A percentile compares a stretch with the other conserved stretches of the same genome.
Conservation (phyloP, 768 basidiomycete species). For the Pulveroboletus sp. region DNA sequence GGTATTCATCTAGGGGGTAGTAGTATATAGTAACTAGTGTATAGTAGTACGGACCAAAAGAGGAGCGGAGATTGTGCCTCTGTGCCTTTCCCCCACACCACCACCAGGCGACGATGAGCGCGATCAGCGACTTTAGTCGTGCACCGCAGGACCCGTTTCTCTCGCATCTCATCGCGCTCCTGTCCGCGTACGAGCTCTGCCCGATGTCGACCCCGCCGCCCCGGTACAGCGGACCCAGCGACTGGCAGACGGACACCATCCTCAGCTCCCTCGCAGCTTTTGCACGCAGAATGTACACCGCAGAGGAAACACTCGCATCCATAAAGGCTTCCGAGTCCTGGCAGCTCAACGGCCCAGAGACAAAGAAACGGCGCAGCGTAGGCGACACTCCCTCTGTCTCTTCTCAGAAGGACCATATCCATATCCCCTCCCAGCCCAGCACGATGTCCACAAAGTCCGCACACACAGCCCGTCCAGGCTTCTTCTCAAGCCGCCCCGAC, state of each 20-base stretch:
- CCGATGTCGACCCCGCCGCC: constrained; percentile 49
- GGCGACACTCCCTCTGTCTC: constrained; percentile 27
- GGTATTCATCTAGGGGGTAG: constrained; percentile 66
- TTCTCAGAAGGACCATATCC: constrained; percentile 26
- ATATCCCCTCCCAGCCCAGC: constrained; percentile 26
- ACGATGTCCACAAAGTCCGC: constrained; percentile 15
- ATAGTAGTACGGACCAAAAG: background rate
- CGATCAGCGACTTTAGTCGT: constrained; percentile 23
- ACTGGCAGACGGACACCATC: constrained; percentile 59
- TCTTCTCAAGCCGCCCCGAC: constrained; percentile 27
- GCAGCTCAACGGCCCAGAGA: constrained; percentile 36
- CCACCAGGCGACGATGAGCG: constrained; percentile 32
- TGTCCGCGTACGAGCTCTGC: constrained; percentile 58
- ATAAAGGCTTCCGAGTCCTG: constrained; percentile 38
- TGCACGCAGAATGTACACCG: constrained; percentile 51
- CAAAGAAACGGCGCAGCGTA: constrained; percentile 44
- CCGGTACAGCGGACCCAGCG: constrained; percentile 50
- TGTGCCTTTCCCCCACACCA: constrained; percentile 5
- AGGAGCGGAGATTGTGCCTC: constrained; percentile 21
- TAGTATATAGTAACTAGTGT: constrained; percentile 5
- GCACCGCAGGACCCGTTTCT: constrained; percentile 38
- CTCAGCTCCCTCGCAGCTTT: constrained; percentile 48
- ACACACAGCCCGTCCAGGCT: constrained; percentile 11
- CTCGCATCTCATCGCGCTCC: constrained; percentile 52
- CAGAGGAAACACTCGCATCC: constrained; percentile 44